phyloP scores from a whole-genome alignment of 129 eudicot genomes.

The Lactuca sativa region DNA sequence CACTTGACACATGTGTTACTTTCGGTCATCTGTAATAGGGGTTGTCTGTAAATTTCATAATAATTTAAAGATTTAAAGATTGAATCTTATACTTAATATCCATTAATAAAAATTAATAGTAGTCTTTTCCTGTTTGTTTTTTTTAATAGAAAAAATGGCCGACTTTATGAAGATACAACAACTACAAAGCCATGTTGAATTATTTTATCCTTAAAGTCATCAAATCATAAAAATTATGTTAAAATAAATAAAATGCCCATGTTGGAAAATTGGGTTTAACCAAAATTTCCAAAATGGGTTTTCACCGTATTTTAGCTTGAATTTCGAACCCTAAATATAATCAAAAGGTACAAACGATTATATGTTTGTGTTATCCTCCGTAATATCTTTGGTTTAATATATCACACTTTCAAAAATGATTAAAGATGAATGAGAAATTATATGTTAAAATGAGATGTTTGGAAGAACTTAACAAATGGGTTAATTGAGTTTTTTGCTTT shows the following conservation, averaged over 20 bases:
- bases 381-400: no score
- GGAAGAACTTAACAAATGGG: no score
- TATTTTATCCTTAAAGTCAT: constrained; percentile 12
- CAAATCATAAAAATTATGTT: neutral
- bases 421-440: no score
- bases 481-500: no score
- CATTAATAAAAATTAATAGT: neutral
- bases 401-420: no score
- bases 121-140: neutral
- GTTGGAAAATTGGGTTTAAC: neutral
- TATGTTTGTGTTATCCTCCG: no score
- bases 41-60: constrained; percentile 10
- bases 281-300: no score
- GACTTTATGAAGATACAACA: constrained; percentile 11
- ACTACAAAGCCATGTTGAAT: constrained; percentile 17
- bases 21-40: constrained; percentile 28
- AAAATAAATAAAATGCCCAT: neutral
- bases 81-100: neutral
- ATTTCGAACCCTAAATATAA: no score
- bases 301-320: no score
- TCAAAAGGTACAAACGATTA: no score
- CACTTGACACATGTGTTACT: constrained; percentile 29
- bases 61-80: neutral
- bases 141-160: neutral
- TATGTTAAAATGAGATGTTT: no score